phyloP scores from a whole-genome alignment of 2,329 filamentous ascomycete genomes.

The Colletotrichum horii region DNA sequence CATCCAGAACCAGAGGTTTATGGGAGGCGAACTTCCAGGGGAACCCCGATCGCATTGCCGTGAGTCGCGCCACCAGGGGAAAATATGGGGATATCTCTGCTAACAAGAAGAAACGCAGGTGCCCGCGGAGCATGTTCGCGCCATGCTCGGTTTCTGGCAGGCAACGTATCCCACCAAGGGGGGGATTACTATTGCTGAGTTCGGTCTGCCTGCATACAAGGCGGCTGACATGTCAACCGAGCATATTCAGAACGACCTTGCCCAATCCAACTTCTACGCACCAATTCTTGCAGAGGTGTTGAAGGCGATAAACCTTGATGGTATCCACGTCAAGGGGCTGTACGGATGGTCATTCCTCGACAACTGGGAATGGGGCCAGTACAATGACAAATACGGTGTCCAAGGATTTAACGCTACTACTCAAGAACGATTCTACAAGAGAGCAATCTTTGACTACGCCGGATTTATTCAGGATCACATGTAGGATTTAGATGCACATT shows the following conservation, averaged over 20 bases:
- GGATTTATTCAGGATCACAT: slow-evolving; percentile 41
- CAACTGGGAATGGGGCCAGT: slow-evolving; percentile 49
- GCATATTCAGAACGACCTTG: slow-evolving; percentile 48
- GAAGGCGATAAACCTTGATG: slow-evolving; percentile 61
- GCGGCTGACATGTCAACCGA: slow-evolving; percentile 46
- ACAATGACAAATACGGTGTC: slow-evolving; percentile 53
- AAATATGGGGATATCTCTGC: background rate
- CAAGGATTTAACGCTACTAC: slow-evolving; percentile 61
- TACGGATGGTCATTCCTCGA: slow-evolving; percentile 59
- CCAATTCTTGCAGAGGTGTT: slow-evolving; percentile 56
- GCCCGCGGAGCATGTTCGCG: slow-evolving; percentile 59
- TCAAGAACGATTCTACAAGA: slow-evolving; percentile 56
- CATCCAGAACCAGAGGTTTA: background rate
- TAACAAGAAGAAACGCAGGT: background rate
- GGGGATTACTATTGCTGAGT: slow-evolving; percentile 56
- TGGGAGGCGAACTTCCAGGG: slow-evolving; percentile 46
- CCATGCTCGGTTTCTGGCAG: slow-evolving; percentile 60
- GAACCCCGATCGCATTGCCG: slow-evolving; percentile 52
- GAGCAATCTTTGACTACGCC: slow-evolving; percentile 62
- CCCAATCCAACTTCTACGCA: slow-evolving; percentile 59
- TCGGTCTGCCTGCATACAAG: slow-evolving; percentile 59
- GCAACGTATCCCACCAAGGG: slow-evolving; percentile 52
- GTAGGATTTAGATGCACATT: rapidly evolving
- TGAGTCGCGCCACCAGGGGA: background rate
- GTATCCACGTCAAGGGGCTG: slow-evolving; percentile 57